Percentiles rank a stretch among this genome's conserved stretches.
Evolutionary conservation across 2,329 filamentous ascomycete species (phyloP).

Genomic region (Neonectria coccinea): DNA sequence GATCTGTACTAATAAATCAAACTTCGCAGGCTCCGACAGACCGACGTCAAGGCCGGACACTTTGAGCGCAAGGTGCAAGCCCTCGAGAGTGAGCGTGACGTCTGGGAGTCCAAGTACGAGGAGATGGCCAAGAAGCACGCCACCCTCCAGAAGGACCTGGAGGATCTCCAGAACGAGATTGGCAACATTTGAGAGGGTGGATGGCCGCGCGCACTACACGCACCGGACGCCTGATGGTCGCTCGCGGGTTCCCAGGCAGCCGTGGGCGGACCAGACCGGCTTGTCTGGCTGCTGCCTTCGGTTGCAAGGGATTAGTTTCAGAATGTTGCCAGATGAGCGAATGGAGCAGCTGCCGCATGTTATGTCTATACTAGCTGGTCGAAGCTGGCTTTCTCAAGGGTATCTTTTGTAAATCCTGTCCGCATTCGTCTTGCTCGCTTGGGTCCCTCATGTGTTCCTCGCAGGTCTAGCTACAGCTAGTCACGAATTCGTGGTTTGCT

Average conservation of each 20-base stretch:
- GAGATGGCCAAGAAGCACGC: slow-evolving; percentile 94
- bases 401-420: slow-evolving; percentile 48
- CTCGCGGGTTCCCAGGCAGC: slow-evolving; percentile 36
- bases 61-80: slow-evolving; percentile 99
- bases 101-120: slow-evolving; percentile 98
- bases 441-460: slow-evolving; percentile 16
- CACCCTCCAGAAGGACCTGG: slow-evolving; percentile 86
- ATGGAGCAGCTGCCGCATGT: slow-evolving; percentile 47
- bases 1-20: slow-evolving; percentile 33
- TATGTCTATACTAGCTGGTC: slow-evolving; percentile 48
- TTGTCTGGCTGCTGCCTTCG: slow-evolving; percentile 37
- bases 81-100: slow-evolving; percentile 88
- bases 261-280: slow-evolving; percentile 21
- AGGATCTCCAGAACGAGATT: slow-evolving; percentile 91
- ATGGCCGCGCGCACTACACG: slow-evolving; percentile 29
- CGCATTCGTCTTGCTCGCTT: slow-evolving; percentile 22
- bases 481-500: slow-evolving; percentile 54
- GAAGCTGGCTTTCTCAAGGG: slow-evolving; percentile 45
- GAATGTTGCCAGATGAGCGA: slow-evolving; percentile 46
- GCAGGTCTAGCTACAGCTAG: slow-evolving; percentile 20
- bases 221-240: slow-evolving; percentile 38
- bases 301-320: slow-evolving; percentile 40
- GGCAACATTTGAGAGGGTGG: slow-evolving; percentile 80
- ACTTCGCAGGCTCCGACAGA: slow-evolving; percentile 86
- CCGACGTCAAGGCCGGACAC: slow-evolving; percentile 98